Base-by-base conservation (phyloP, 2,329 filamentous ascomycete genomes). In the Xylaria hypoxylon region DNA sequence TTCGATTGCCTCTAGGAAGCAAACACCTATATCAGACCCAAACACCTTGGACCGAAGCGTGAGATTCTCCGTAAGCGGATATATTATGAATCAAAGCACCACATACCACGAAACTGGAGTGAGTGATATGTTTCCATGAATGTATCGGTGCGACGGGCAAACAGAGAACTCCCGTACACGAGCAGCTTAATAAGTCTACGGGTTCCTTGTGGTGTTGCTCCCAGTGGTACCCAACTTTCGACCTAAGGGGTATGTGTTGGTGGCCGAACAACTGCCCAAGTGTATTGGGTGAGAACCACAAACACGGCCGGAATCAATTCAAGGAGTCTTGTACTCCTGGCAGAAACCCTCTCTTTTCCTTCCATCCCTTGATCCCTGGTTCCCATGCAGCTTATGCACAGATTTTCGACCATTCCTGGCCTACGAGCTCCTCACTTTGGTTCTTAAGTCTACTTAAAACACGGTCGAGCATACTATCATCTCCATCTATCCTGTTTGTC, bases 251-350 rank as follows among this genome's bases (percentile, higher is more conserved):
- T 6, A 24, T 38, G 8, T 53, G 38, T 38, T 38, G 19, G 33
- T 26, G 33, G 15, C 19, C 17, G 19, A 38, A 40, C 33, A 40
- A 35, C 24, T 40, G 5, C 38, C 11, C 10, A 15, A 38, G 35
- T 5, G 19, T 17, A 19, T 55, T 28, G 7, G 50, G n/a, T 24
- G 15, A 22, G 31, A 42, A 10, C 26, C 35, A 52, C 48, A 42
- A 24, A 24, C 7, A 28, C n/a, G 15, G 22, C 15, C 52, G 7
- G 17, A 28, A 17, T 42, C 4, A 55, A 11, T 26, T 35, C 15
- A 55, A 55, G 52, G 52, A 24, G 31, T 55, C 15, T 11, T 42
- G 35, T 26, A n/a, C 52, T 13, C 35, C 10, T 13, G n/a, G n/a
- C n/a, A n/a, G n/a, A n/a, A n/a, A n/a, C n/a, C n/a, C n/a, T n/a